Evolutionary conservation across 805 yeast genomes (phyloP).

Genomic region (Kodamaea neixiangensis): DNA sequence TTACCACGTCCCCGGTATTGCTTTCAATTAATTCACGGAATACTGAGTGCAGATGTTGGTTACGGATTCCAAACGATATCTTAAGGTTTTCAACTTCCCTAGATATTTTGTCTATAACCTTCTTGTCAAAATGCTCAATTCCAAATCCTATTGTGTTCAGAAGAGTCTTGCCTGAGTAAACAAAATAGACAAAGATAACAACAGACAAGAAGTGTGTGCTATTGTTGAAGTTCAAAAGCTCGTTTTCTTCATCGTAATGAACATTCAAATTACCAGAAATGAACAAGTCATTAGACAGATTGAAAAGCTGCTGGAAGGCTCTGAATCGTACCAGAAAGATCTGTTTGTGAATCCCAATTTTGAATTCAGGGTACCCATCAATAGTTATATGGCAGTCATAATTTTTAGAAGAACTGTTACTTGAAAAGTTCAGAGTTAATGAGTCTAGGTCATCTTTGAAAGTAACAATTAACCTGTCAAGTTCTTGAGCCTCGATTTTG

Average conservation of each 20-base stretch:
- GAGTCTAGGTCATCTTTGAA: neutral
- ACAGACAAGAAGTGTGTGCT: slow-evolving; percentile 38
- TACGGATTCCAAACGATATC: slow-evolving; percentile 8
- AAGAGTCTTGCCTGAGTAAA: slow-evolving; percentile 34
- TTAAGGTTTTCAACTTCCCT: slow-evolving; percentile 14
- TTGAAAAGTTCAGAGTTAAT: neutral
- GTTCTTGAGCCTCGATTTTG: neutral
- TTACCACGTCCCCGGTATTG: slow-evolving; percentile 39
- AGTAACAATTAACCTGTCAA: neutral
- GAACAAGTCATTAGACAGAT: slow-evolving; percentile 19
- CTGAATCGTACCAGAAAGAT: slow-evolving; percentile 35
- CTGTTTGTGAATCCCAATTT: slow-evolving; percentile 37
- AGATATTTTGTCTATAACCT: neutral
- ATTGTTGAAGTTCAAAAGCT: slow-evolving; percentile 21
- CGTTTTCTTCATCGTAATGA: slow-evolving; percentile 16
- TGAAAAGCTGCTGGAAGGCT: slow-evolving; percentile 25
- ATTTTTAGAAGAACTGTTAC: slow-evolving; percentile 9
- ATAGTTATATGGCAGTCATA: slow-evolving; percentile 39
- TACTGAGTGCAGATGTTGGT: neutral
- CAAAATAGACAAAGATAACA: slow-evolving; percentile 41
- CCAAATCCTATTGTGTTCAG: slow-evolving; percentile 8
- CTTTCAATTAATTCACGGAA: slow-evolving; percentile 8
- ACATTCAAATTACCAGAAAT: slow-evolving; percentile 28
- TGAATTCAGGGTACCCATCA: slow-evolving; percentile 20
- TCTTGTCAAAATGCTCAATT: slow-evolving; percentile 7